phyloP scores from a whole-genome alignment of 2,329 filamentous ascomycete species.

The Stachybotrys elegans region DNA sequence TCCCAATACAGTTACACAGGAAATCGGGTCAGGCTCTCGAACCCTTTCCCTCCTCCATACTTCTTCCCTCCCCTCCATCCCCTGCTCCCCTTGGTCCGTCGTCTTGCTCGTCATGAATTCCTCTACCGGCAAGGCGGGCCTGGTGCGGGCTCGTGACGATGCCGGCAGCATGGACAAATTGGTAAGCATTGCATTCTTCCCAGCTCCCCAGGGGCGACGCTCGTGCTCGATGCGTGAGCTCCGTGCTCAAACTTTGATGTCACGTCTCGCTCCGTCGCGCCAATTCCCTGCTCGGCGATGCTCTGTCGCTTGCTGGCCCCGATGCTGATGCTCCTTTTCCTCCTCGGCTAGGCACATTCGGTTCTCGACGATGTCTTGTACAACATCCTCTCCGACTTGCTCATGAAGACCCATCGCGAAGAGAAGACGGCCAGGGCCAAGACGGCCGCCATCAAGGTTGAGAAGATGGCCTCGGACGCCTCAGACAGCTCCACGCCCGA shows the following conservation, averaged over 20 bases:
- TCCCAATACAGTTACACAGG: conserved; percentile 27
- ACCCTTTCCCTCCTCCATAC: conserved; percentile 14
- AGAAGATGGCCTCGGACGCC: conserved; percentile 54
- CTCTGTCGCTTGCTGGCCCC: neutral
- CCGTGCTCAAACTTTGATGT: no score
- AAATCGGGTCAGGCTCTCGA: conserved; percentile 14
- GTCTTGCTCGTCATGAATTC: conserved; percentile 28
- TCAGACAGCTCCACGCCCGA: conserved; percentile 50
- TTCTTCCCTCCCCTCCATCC: neutral
- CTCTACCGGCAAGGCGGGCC: conserved; percentile 49
- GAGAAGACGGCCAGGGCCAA: conserved; percentile 71
- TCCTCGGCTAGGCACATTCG: conserved; percentile 45
- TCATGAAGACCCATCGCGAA: conserved; percentile 69
- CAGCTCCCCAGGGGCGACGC: conserved; percentile 8
- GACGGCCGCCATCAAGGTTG: conserved; percentile 59
- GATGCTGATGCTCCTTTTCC: neutral
- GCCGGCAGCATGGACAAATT: conserved; percentile 51
- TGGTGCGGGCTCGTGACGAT: conserved; percentile 49
- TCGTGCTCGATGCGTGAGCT: neutral
- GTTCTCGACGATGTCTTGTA: conserved; percentile 72
- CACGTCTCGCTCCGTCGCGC: no score
- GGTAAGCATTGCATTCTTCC: conserved; percentile 38
- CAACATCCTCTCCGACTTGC: conserved; percentile 71
- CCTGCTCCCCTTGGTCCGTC: neutral
- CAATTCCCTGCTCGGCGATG: no score